Evolutionary conservation across 768 basidiomycete genomes (phyloP), one percentile per base, ranked within the genome.

Genomic region (Leccinum fibrillosum): DNA sequence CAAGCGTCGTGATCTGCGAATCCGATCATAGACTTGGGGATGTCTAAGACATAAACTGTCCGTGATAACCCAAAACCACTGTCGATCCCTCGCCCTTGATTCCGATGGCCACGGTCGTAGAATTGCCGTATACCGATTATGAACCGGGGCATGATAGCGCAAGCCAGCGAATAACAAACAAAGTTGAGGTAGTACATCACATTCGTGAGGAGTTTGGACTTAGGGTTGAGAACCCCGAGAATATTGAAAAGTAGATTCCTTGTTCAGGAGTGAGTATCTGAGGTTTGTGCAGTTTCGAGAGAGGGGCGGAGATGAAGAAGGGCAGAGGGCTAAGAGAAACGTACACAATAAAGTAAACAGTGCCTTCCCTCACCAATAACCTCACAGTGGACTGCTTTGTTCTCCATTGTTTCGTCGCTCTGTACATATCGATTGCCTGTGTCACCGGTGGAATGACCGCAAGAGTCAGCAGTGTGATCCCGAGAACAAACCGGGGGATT

Each of bases 381-480:
- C 9, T 17, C 17, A 49, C 25, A 49, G 25, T 49, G 26, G 52
- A 58, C 5, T 37, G 57, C 32, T 55, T 58, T 9, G 30, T 32
- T 9, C 37, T 54, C 57, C 54, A 58, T 30, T 13, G 50, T 15
- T 58, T 62, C 6, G 57, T 58, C 30, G 51, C 30, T 4, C 45
- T 55, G 54, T 58, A 49, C 57, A 53, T 58, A 1, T 52, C 37
- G 5, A 58, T 2, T 1, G 42, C n/a, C 13, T 49, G n/a, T 13
- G 19, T 53, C 23, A 54, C 21, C 23, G 52, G 53, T 23, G 34
- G 54, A 4, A 13, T 13, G 13, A 54, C 3, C 12, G 52, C 51
- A 9, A 59, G 35, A 30, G 34, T 10, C 10, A 55, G 47, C 4
- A 62, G 13, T 10, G 52, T 15, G 2, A 19, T 3, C 15, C 52